Evolutionary conservation across 495 filamentous ascomycete species (phyloP), one percentile per base, ranked within the genome.

Genomic region (Chaetomium tenue): DNA sequence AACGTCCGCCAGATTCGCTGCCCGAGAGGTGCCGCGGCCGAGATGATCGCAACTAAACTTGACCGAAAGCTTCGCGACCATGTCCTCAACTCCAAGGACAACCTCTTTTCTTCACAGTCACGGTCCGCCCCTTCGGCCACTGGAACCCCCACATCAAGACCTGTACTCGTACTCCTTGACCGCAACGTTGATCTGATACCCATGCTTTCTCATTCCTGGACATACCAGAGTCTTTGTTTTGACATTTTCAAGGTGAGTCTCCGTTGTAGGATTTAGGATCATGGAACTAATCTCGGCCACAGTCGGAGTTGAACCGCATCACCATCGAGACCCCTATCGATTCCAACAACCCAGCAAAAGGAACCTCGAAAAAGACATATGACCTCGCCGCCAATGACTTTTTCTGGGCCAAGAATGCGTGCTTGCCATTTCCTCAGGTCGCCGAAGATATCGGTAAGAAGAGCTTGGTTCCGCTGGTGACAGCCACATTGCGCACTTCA

Each of bases 141-240:
- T 18, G 71, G 69, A 42, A 87, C 89, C 2, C 83, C 88, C 2
- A 84, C 86, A 3, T 88, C 90, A 23, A 81, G 92, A 33, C 93
- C 93, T 0, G 91, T 96, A 0, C 83, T 97, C 59, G 83, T 97
- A 63, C 87, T 97, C 57, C 87, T 97, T 51, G 94, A 98, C 76
- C 89, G 94, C 64, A 98, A 95, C 66, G 88, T 99, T 25, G 94
- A 99, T 76, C 75, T 98, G 42, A 91, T 96, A 63, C 92, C 95
- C n/a, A 98, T 98, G 95, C 83, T 98, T 1, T 97, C 93, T 25
- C 94, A 99, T 77, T 97, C 93, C 2, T 99, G 94, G 94, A 97
- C 92, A 5, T 99, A 99, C 71, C 94, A 98, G 72, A 96, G 92
- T 1, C 83, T 99, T 20, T 92, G 97, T 37, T 89, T 96, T 66